These are phyloP conservation scores for Eucalyptus rudis DNA, from an alignment of 345 rosid genomes.

Conservation along the genomic window DNA sequence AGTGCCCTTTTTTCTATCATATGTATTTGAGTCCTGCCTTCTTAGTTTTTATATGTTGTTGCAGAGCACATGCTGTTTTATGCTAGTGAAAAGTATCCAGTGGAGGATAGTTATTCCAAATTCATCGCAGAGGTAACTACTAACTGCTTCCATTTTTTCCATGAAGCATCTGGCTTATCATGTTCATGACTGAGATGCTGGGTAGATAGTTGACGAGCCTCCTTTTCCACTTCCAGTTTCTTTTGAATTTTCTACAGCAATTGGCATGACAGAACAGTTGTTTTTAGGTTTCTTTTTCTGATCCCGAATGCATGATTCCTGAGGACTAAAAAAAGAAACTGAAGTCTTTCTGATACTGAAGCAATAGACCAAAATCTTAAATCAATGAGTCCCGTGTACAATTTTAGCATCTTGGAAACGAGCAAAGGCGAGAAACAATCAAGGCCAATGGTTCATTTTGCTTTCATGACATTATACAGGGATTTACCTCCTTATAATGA, in stretches of 20 bases:
- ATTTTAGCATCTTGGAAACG: neutral
- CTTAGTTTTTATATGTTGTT: neutral
- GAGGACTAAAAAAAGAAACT: neutral
- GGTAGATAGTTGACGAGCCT: neutral
- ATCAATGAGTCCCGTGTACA: neutral
- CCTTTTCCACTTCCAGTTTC: neutral
- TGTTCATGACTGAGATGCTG: neutral
- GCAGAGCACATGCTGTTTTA: conserved; percentile 95
- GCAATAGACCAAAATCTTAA: neutral
- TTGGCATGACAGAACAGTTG: neutral
- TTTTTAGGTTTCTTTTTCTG: neutral
- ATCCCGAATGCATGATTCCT: neutral
- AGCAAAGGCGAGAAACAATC: neutral
- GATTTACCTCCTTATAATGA: neutral
- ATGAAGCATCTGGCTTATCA: neutral
- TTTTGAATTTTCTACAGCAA: neutral
- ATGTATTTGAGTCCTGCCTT: neutral
- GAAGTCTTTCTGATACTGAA: neutral
- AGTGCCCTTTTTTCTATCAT: neutral
- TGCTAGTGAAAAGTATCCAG: conserved; percentile 81
- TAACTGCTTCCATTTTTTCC: neutral
- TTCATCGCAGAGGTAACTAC: conserved; percentile 58
- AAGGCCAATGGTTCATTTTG: neutral
- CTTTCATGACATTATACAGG: neutral
- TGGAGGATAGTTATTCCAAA: conserved; percentile 78